Conservation (phyloP, 495 filamentous ascomycete species). For the Xylaria scruposa region DNA sequence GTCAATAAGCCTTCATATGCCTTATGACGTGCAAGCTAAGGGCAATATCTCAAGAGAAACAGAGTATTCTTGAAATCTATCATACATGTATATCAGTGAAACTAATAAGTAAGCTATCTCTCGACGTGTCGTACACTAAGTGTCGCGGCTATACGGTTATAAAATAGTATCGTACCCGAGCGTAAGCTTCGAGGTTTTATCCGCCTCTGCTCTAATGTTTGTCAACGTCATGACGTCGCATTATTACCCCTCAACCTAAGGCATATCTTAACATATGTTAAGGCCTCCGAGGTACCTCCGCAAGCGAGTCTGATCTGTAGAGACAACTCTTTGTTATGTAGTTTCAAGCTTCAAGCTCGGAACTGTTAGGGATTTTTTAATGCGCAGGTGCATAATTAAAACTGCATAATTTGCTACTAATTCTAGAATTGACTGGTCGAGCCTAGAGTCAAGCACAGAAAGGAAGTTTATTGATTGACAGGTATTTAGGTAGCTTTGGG, state of each 20-base stretch:
- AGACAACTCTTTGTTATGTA: not conserved
- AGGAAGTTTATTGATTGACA: not conserved
- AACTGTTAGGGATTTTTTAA: not conserved
- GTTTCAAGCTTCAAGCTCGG: too few relatives aligned
- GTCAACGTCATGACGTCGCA: not conserved
- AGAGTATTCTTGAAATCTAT: not conserved
- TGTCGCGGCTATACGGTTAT: not conserved
- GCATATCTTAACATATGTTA: not conserved
- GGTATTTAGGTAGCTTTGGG: not conserved
- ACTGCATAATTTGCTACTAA: not conserved
- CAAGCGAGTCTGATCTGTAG: not conserved
- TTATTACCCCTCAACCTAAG: not conserved
- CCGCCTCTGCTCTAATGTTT: not conserved
- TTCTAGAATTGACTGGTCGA: not conserved
- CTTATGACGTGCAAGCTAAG: not conserved
- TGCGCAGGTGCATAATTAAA: not conserved
- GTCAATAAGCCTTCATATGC: not conserved
- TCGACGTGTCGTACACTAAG: not conserved
- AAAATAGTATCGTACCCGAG: not conserved
- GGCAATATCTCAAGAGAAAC: not conserved
- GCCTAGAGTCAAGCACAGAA: not conserved
- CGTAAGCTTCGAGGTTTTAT: not conserved
- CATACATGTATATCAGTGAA: not conserved
- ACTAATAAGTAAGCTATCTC: not conserved
- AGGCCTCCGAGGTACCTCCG: not conserved